Evolutionary conservation across 2,329 filamentous ascomycete species (phyloP), one percentile per base, ranked within the genome.

Genomic region (Colletotrichum melonis): DNA sequence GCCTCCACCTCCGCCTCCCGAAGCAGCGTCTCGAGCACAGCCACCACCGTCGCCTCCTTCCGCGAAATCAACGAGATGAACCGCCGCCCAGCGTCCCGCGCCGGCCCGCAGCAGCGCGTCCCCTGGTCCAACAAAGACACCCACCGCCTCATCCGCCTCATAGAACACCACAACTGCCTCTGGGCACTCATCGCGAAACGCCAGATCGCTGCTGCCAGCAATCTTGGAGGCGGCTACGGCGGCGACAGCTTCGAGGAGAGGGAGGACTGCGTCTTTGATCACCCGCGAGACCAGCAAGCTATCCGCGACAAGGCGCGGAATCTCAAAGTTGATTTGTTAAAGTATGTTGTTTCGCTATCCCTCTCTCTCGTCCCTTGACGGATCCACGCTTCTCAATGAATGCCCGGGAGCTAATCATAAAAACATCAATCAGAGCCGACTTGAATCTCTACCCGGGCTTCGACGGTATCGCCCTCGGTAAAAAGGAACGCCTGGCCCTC

Each of bases 281-380:
- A 80, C 19, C 78, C 78, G 2, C 87, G 88, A 63, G 85, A 86
- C 76, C 88, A 90, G 80, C 88, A 90, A 78, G 86, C 87, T 5
- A 84, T 88, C 69, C 88, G 89, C 7, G 89, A 91, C 82, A 88
- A 88, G 79, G 89, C 89, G n/a, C 86, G 89, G 63, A 86, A 89
- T 69, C 75, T 89, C 67, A 91, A 91, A 81, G 86, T 88, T 46
- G 84, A 87, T 38, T 83, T 87, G 58, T 81, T 91, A 19, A 83
- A 83, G 83, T 84, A 76, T 70, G 82, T 79, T 1, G 26, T 26
- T 5, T 26, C 26, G 26, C 26, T 42, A 0, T n/a, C 12, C 52
- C 24, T 22, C 5, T 30, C 28, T 30, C 28, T 30, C 8, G 28
- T 30, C 28, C 6, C 28, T 30, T 30, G 28, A 30, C 28, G 28